Conservation (phyloP, 2,329 filamentous ascomycete species). For the Cladophialophora immunda region DNA sequence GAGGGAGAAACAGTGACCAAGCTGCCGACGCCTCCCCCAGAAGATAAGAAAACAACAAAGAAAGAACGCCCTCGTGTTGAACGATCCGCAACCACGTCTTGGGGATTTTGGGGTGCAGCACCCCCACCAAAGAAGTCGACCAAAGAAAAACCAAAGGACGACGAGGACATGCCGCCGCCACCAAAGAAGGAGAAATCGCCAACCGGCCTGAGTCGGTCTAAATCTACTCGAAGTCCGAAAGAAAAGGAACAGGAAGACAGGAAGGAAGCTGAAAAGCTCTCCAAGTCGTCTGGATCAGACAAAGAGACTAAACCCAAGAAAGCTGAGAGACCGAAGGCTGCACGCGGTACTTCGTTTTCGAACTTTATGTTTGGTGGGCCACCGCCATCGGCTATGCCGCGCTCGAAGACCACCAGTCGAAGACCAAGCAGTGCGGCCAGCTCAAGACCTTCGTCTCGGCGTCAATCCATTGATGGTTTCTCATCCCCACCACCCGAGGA, state of each 20-base stretch:
- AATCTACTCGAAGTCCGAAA: slow-evolving; percentile 62
- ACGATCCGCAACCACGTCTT: slow-evolving; percentile 72
- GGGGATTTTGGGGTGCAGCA: slow-evolving; percentile 77
- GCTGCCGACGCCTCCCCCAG: slow-evolving; percentile 61
- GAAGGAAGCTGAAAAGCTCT: slow-evolving; percentile 64
- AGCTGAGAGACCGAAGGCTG: slow-evolving; percentile 62
- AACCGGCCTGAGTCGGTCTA: slow-evolving; percentile 61
- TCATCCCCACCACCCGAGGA: slow-evolving; percentile 78
- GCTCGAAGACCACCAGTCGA: slow-evolving; percentile 67
- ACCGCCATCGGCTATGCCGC: slow-evolving; percentile 60
- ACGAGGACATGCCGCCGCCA: slow-evolving; percentile 41
- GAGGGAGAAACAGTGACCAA: slow-evolving; percentile 43
- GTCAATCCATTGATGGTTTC: slow-evolving; percentile 74
- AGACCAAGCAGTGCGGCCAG: slow-evolving; percentile 65
- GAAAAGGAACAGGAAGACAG: slow-evolving; percentile 66
- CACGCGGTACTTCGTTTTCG: slow-evolving; percentile 67
- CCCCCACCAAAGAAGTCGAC: slow-evolving; percentile 56
- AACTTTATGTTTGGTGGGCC: slow-evolving; percentile 72
- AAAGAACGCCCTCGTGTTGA: slow-evolving; percentile 81
- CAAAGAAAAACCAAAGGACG: slow-evolving; percentile 60
- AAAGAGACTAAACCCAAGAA: slow-evolving; percentile 66
- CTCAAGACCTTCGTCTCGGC: slow-evolving; percentile 66
- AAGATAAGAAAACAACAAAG: slow-evolving; percentile 67
- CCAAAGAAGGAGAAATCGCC: slow-evolving; percentile 52
- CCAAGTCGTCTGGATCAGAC: slow-evolving; percentile 78